Base-by-base conservation (phyloP, 768 basidiomycete genomes). In the Agrocybe chaxingu region DNA sequence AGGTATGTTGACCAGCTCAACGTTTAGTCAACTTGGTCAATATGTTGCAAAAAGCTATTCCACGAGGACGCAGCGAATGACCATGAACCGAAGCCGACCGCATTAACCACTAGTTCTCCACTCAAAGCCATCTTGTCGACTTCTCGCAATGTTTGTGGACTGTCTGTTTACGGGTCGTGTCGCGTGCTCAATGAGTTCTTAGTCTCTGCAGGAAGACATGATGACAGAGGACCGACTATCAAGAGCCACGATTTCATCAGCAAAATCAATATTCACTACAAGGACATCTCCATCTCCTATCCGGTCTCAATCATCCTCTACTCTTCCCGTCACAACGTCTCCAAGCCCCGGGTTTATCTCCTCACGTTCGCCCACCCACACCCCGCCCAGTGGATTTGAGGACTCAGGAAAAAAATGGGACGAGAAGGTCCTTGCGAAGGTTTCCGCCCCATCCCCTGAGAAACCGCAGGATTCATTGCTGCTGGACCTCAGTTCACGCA, bases 1-100 rank as follows among this genome's bases (percentile, higher is more conserved):
- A 69, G 64, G 69, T 70, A 50, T 19, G 52, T 29, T 7, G 11
- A 16, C 13, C 16, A 10, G 10, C 31, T n/a, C 12, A 30, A 8
- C 11, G 13, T 32, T 18, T 12, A 8, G 8, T 29, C 8, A 8
- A 35, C 39, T 36, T 30, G 41, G 18, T 29, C 19, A 24, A 39
- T 32, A 6, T 29, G 31, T 13, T 37, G n/a, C 18, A 24, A 8
- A 35, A 42, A n/a, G 24, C 4, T 43, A 36, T 24, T 48, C 52
- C 18, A 45, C 54, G 4, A 47, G 54, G 31, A 51, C 5, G 5
- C 24, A 24, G 5, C 24, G 24, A 24, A 24, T 24, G 24, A 24
- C 24, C 24, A 24, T 24, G 24, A 24, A 24, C 24, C 24, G 5
- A 24, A 24, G 24, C 24, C 24, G 24, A 5, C 24, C 24, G 24